Evolutionary conservation across 306 rosid genomes (phyloP).

Genomic region (Quercus berberidifolia): DNA sequence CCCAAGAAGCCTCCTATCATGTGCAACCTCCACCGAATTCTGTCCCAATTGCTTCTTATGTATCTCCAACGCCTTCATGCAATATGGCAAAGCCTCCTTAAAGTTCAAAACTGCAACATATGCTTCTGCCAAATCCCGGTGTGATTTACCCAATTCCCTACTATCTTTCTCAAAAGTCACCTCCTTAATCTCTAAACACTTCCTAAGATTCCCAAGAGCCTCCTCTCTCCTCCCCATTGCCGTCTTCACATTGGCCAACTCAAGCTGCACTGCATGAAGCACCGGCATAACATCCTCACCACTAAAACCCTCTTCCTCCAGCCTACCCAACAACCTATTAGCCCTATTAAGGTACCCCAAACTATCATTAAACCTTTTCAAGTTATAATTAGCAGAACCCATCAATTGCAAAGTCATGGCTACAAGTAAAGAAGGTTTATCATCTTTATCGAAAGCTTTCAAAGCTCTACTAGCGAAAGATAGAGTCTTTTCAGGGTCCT

Average conservation of each 20-base stretch:
- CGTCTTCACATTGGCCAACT: slow-evolving; percentile 72
- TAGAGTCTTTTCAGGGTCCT: slow-evolving; percentile 70
- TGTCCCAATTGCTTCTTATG: slow-evolving; percentile 59
- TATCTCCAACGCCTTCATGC: slow-evolving; percentile 80
- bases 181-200: slow-evolving; percentile 86
- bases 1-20: slow-evolving; percentile 77
- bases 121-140: slow-evolving; percentile 79
- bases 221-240: slow-evolving; percentile 96
- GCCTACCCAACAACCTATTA: slow-evolving; percentile 63
- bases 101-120: slow-evolving; percentile 70
- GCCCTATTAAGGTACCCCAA: slow-evolving; percentile 79
- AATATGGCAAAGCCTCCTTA: slow-evolving; percentile 64
- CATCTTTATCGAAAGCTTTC: slow-evolving; percentile 58
- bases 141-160: slow-evolving; percentile 64
- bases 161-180: slow-evolving; percentile 67
- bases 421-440: slow-evolving; percentile 50
- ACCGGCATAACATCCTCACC: slow-evolving; percentile 66
- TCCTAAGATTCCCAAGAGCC: slow-evolving; percentile 70
- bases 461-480: slow-evolving; percentile 67
- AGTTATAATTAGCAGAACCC: slow-evolving; percentile 68
- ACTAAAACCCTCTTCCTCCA: slow-evolving; percentile 48
- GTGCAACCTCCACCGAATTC: slow-evolving; percentile 84
- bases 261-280: slow-evolving; percentile 85
- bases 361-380: slow-evolving; percentile 79
- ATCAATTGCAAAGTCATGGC: slow-evolving; percentile 82